Evolutionary conservation across 371 early-diverging fungal species (phyloP), one percentile per base, ranked within the genome.

Genomic region (Syncephalis fuscata): DNA sequence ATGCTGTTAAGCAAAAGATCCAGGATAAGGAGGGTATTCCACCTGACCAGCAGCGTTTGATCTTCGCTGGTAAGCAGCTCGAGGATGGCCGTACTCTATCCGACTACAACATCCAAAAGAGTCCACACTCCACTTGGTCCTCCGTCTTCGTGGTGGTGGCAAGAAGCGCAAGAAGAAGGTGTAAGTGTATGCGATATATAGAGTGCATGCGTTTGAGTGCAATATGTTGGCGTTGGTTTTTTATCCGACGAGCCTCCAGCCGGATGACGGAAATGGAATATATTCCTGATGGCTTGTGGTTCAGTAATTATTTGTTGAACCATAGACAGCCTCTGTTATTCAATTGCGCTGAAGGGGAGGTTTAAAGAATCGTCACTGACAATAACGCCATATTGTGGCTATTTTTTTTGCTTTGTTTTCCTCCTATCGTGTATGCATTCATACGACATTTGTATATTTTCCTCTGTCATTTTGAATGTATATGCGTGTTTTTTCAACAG

Each of bases 91-190:
- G 88, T 48, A 80, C 83, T 24, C 71, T 91, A 10, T 73, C 80
- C 25, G 89, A 88, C 66, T 85, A 87, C 64, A 80, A 84, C 69
- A 84, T 85, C 57, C 82, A 85, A 71, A 85, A 86, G 89, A 84
- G 52, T 74, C 75, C 44, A 75, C 73, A 15, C 73, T 88, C 7
- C 86, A 90, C 66, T 62, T 88, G 44, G 88, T 88, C 27, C 76
- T 88, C 16, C 80, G 87, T 58, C 74, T 82, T 49, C 74, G 82
- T 69, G 78, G 92, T 81, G 92, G 92, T 88, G 93, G 73, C 70
- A 96, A 96, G 87, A 92, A 92, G 86, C 76, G 86, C 58, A 95
- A 92, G 84, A 93, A 93, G 89, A 94, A 95, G 88, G 82, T 79
- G 52, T 52, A 52, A 52, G 52, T 46, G 2, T 27, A 19, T 9